Evolutionary conservation across 2,329 filamentous ascomycete species (phyloP).

Genomic region (Aspergillus pseudoviridinutans): DNA sequence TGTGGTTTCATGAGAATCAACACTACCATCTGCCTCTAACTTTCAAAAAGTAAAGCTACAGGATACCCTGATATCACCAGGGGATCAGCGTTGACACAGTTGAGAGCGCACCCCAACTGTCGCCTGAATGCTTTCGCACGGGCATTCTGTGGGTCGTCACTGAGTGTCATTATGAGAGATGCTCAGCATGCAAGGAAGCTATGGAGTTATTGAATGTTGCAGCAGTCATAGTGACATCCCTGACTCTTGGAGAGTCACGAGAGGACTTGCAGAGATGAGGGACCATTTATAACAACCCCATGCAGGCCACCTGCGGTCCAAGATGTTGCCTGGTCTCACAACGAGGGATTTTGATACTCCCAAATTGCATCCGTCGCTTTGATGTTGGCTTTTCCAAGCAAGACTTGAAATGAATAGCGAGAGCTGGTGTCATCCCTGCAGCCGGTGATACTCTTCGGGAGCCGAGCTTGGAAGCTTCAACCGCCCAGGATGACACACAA

Average conservation of each 20-base stretch:
- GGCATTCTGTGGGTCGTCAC: background rate
- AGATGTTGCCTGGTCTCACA: constrained; percentile 75
- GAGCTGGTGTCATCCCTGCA: constrained; percentile 79
- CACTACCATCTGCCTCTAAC: too few relatives aligned
- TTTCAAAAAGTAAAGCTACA: background rate
- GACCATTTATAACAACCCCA: constrained; percentile 81
- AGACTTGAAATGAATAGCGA: constrained; percentile 93
- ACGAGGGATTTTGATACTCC: constrained; percentile 70
- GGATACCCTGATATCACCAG: background rate
- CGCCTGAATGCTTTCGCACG: background rate
- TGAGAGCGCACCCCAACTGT: background rate
- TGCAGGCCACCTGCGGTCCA: constrained; percentile 82
- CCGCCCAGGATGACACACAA: constrained; percentile 78
- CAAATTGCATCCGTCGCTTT: constrained; percentile 96
- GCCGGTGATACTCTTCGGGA: constrained; percentile 75
- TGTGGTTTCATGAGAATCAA: too few relatives aligned
- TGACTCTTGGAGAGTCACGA: constrained; percentile 70
- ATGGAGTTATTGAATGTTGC: background rate
- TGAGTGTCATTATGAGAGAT: background rate
- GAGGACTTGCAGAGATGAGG: constrained; percentile 80
- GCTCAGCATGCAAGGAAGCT: background rate
- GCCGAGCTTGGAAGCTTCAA: constrained; percentile 69
- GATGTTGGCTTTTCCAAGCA: constrained; percentile 91
- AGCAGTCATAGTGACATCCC: constrained; percentile 70
- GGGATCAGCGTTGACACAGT: background rate